Conservation (phyloP, 1,139 yeast species). For the Lodderomyces orthopsilosis region DNA sequence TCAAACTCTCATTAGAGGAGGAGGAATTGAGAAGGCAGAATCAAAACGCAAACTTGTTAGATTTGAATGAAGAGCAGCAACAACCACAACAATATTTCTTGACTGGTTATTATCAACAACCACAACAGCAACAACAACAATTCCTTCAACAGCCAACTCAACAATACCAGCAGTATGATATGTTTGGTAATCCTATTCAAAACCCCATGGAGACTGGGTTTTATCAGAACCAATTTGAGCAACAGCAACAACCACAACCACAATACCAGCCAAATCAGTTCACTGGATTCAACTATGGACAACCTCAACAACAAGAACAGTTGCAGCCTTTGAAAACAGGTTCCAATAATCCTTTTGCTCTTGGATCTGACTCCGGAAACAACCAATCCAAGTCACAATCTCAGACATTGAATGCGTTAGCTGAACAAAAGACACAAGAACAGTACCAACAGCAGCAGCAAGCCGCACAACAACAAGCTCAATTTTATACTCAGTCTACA, state of each 20-base stretch:
- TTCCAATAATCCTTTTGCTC: slow-evolving; percentile 87
- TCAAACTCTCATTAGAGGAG: slow-evolving; percentile 82
- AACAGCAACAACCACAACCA: slow-evolving; percentile 32
- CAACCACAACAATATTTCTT: slow-evolving; percentile 20
- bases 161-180: slow-evolving; percentile 47
- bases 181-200: slow-evolving; percentile 78
- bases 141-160: slow-evolving; percentile 16
- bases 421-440: slow-evolving; percentile 21
- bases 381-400: slow-evolving; percentile 16
- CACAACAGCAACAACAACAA: slow-evolving; percentile 25
- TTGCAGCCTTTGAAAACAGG: slow-evolving; percentile 71
- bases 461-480: slow-evolving; percentile 23
- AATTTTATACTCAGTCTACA: slow-evolving; percentile 24
- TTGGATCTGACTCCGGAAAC: slow-evolving; percentile 25
- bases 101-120: slow-evolving; percentile 37
- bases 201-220: slow-evolving; percentile 54
- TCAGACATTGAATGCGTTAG: slow-evolving; percentile 21
- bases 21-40: slow-evolving; percentile 68
- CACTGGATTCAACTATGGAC: slow-evolving; percentile 33
- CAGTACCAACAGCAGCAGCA: slow-evolving; percentile 21
- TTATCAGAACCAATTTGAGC: slow-evolving; percentile 24
- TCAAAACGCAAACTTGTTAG: slow-evolving; percentile 51
- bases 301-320: slow-evolving; percentile 38
- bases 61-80: slow-evolving; percentile 39
- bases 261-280: slow-evolving; percentile 32